Percentiles rank a stretch among this genome's conserved stretches.
These are phyloP conservation scores for Rutstroemia sydowiana DNA, from an alignment of 2,329 filamentous ascomycete genomes.

Conservation along the genomic window DNA sequence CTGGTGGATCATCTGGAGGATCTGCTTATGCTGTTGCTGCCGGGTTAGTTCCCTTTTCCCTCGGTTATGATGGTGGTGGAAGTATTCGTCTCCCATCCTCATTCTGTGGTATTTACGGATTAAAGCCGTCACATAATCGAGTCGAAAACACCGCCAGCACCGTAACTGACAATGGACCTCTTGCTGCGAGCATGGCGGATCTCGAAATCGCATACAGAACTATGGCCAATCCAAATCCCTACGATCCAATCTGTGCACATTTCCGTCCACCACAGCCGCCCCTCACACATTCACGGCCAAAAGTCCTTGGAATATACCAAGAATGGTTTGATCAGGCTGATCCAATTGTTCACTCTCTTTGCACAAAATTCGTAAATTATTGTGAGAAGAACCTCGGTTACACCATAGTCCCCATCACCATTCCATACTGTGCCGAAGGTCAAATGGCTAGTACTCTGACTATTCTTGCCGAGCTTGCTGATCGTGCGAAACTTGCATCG, in stretches of 20 bases:
- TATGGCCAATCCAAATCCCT: conserved; percentile 64
- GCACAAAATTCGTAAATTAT: conserved; percentile 54
- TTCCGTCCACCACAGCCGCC: conserved; percentile 50
- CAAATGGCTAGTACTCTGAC: conserved; percentile 71
- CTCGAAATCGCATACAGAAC: conserved; percentile 75
- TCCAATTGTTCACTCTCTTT: conserved; percentile 52
- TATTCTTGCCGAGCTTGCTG: conserved; percentile 65
- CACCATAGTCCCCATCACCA: conserved; percentile 48
- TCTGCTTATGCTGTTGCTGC: conserved; percentile 76
- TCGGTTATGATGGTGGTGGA: conserved; percentile 83
- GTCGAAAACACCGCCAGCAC: conserved; percentile 48
- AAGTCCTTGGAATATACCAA: conserved; percentile 62
- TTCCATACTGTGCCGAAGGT: conserved; percentile 62
- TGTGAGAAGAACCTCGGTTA: conserved; percentile 46
- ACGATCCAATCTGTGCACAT: conserved; percentile 49
- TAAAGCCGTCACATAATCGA: conserved; percentile 72
- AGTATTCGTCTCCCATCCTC: conserved; percentile 42
- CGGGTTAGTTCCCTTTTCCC: conserved; percentile 53
- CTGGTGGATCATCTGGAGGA: conserved; percentile 86
- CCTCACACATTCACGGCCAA: conserved; percentile 32
- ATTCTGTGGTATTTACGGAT: conserved; percentile 53
- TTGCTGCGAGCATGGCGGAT: conserved; percentile 69
- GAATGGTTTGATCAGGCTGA: conserved; percentile 66
- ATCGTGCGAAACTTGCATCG: conserved; percentile 25
- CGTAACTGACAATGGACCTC: conserved; percentile 62